These are phyloP conservation scores for Actinomucor elegans DNA, from an alignment of 371 early-diverging fungal species.

Conservation along the genomic window DNA sequence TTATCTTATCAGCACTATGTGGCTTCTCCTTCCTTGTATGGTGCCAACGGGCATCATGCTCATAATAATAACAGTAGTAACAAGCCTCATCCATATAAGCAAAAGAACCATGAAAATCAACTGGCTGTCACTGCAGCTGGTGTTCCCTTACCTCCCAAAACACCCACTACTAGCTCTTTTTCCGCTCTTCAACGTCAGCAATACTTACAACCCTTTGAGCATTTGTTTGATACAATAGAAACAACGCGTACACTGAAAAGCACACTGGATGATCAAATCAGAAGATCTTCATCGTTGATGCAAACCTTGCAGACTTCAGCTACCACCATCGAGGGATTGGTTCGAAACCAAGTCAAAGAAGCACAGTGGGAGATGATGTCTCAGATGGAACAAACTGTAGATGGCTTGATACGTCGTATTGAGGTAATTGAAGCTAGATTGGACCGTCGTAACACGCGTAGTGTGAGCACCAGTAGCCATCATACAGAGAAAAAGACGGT, in stretches of 20 bases:
- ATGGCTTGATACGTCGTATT: conserved; percentile 8
- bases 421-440: conserved; percentile 5
- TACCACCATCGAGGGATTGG: conserved; percentile 76
- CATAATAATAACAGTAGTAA: background rate
- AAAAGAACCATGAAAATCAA: conserved; percentile 7
- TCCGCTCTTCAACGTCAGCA: conserved; percentile 40
- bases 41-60: background rate
- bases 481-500: no score
- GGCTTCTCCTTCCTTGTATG: conserved; percentile 10
- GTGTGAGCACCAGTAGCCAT: background rate
- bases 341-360: conserved; percentile 74
- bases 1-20: conserved; percentile 17
- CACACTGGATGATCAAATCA: conserved; percentile 77
- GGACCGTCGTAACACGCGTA: background rate
- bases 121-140: conserved; percentile 20
- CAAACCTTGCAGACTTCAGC: conserved; percentile 75
- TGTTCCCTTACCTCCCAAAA: conserved; percentile 25
- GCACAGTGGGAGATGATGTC: conserved; percentile 64
- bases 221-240: conserved; percentile 63
- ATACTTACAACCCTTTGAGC: conserved; percentile 60
- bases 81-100: conserved; percentile 2
- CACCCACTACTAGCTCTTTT: conserved; percentile 37
- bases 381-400: conserved; percentile 18
- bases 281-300: conserved; percentile 71
- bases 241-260: conserved; percentile 59